phyloP scores from a whole-genome alignment of 2,329 filamentous ascomycete species.

The Calonectria hongkongensis region DNA sequence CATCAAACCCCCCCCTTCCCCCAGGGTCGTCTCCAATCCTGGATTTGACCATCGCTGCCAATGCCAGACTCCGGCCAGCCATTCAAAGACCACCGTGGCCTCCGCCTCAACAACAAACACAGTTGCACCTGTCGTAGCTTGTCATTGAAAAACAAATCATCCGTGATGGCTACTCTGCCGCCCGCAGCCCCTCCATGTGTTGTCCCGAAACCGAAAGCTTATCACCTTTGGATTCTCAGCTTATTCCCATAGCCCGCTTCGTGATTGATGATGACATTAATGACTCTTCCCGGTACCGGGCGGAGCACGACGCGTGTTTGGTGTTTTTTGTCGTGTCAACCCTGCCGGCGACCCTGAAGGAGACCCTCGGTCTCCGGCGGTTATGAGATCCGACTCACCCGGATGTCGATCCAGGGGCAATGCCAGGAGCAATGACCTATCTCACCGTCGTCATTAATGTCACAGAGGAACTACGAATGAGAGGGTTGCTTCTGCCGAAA shows the following conservation, averaged over 20 bases:
- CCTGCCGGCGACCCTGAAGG: background rate
- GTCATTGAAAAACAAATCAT: slow-evolving; percentile 4
- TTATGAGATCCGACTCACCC: slow-evolving; percentile 33
- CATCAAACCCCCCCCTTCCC: slow-evolving; percentile 28
- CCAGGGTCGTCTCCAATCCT: slow-evolving; percentile 20
- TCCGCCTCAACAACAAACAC: slow-evolving; percentile 3
- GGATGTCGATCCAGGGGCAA: slow-evolving; percentile 32
- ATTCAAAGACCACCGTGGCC: slow-evolving; percentile 10
- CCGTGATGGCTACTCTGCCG: background rate
- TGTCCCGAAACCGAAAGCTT: slow-evolving; percentile 28
- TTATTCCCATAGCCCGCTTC: slow-evolving; percentile 27
- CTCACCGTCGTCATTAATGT: slow-evolving; percentile 1
- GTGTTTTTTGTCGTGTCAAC: slow-evolving; percentile 20
- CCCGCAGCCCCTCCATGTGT: slow-evolving; percentile 11
- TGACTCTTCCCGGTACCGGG: slow-evolving; percentile 23
- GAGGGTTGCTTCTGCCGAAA: slow-evolving; percentile 17
- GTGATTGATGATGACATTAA: slow-evolving; percentile 41
- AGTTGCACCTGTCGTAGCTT: background rate
- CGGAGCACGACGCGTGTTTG: slow-evolving; percentile 20
- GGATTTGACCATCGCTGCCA: slow-evolving; percentile 10
- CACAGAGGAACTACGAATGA: slow-evolving; percentile 4
- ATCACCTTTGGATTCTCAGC: slow-evolving; percentile 6
- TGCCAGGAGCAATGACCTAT: slow-evolving; percentile 23
- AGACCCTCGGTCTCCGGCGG: slow-evolving; percentile 21
- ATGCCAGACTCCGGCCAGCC: slow-evolving; percentile 20